Percentiles rank a stretch among this genome's conserved stretches.
These are phyloP conservation scores for Schizonepeta tenuifolia DNA, from an alignment of 257 asterid genomes.

Conservation along the genomic window DNA sequence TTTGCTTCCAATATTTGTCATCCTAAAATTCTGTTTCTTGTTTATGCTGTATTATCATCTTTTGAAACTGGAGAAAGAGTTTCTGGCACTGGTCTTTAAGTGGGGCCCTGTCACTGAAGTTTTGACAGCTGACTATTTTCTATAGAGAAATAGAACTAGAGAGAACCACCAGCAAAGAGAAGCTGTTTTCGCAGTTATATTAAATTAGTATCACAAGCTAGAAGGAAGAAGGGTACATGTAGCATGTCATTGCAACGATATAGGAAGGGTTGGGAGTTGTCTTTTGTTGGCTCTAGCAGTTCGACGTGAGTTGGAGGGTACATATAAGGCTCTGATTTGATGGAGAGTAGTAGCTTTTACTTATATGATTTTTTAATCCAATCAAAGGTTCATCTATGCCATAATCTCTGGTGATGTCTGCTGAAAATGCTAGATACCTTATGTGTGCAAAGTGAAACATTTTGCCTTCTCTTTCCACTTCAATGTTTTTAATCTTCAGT, in stretches of 20 bases:
- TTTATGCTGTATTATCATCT: neutral
- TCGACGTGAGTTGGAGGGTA: neutral
- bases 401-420: neutral
- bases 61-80: slow-evolving; percentile 21
- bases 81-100: neutral
- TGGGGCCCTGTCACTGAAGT: too few species aligned
- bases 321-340: neutral
- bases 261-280: neutral
- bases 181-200: neutral
- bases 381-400: neutral
- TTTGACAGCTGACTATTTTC: too few species aligned
- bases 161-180: too few species aligned
- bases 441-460: neutral
- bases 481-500: neutral
- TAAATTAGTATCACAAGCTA: neutral
- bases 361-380: neutral
- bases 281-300: slow-evolving; percentile 7
- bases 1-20: slow-evolving; percentile 43
- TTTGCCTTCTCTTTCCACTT: neutral
- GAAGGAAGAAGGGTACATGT: neutral
- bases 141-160: too few species aligned
- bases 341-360: neutral
- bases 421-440: neutral
- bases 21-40: slow-evolving; percentile 9
- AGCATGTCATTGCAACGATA: neutral